phyloP scores from a whole-genome alignment of 805 yeast species.

The Brettanomyces custersianus region DNA sequence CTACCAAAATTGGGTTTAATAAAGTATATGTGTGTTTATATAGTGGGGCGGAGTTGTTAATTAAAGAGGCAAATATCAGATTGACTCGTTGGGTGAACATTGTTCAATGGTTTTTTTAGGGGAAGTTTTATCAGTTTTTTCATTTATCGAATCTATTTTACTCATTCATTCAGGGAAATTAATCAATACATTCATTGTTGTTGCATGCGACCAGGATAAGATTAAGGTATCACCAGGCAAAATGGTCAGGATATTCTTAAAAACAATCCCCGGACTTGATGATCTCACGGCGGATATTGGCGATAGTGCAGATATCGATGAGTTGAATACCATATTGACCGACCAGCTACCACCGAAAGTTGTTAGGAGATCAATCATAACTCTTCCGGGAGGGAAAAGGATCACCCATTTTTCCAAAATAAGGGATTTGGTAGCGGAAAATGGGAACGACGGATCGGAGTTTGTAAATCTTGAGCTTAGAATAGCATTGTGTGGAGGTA shows the following conservation, averaged over 20 bases:
- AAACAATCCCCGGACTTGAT: conserved; percentile 10
- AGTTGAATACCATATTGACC: conserved; percentile 3
- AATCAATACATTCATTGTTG: too few relatives aligned
- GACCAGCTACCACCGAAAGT: conserved; percentile 8
- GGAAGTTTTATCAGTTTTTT: too few relatives aligned
- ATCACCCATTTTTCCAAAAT: neutral
- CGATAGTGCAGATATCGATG: conserved; percentile 1
- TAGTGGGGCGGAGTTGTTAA: too few relatives aligned
- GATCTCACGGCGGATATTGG: conserved; percentile 4
- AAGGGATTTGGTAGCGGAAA: neutral
- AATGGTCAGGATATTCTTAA: conserved; percentile 12
- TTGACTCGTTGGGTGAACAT: too few relatives aligned
- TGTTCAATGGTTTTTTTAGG: too few relatives aligned
- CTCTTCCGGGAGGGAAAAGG: conserved; percentile 7
- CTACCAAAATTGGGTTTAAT: too few relatives aligned
- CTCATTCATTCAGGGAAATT: too few relatives aligned
- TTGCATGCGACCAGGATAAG: too few relatives aligned
- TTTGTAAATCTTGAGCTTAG: conserved; percentile 24
- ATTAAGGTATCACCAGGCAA: neutral
- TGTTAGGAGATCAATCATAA: conserved; percentile 8
- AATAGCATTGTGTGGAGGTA: conserved; percentile 30
- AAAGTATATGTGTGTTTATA: too few relatives aligned
- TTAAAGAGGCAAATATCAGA: too few relatives aligned
- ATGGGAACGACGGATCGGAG: neutral
- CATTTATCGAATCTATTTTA: too few relatives aligned